These are phyloP conservation scores for Clonostachys sp. DNA, from an alignment of 2,329 filamentous ascomycete genomes.

Conservation along the genomic window DNA sequence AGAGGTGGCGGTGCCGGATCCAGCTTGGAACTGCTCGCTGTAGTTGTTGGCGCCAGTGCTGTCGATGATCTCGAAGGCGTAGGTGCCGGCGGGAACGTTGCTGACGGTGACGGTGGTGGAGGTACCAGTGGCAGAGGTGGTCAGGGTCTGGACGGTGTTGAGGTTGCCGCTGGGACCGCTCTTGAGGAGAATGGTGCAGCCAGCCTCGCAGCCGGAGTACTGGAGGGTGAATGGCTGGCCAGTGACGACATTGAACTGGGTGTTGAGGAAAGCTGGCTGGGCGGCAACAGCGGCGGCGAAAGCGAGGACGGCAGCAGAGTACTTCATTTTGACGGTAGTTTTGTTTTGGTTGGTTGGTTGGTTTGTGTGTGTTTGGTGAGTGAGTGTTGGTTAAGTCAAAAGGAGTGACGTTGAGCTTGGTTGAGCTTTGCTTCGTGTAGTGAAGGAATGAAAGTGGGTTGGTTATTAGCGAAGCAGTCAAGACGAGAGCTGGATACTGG, in stretches of 20 bases:
- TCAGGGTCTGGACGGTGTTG: constrained; percentile 19
- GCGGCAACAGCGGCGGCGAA: constrained; percentile 11
- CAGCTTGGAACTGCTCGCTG: neutral
- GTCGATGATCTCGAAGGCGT: constrained; percentile 26
- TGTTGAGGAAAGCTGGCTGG: constrained; percentile 24
- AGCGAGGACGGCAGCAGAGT: constrained; percentile 19
- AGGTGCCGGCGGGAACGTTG: constrained; percentile 17
- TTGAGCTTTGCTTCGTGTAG: neutral
- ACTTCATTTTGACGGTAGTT: constrained; percentile 27
- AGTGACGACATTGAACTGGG: constrained; percentile 14
- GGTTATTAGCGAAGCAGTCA: neutral
- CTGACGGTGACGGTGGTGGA: constrained; percentile 20
- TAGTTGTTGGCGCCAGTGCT: constrained; percentile 10
- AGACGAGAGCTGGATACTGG: neutral
- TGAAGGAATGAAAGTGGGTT: neutral
- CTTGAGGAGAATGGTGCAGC: constrained; percentile 28
- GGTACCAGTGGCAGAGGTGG: constrained; percentile 9
- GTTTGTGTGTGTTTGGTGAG: neutral
- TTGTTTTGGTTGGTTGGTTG: neutral
- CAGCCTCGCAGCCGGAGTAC: constrained; percentile 19
- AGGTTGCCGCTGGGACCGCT: constrained; percentile 19
- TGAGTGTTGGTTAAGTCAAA: neutral
- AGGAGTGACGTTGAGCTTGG: neutral
- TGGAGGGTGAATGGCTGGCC: constrained; percentile 23
- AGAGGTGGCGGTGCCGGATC: constrained; percentile 5